Evolutionary conservation across 2,329 filamentous ascomycete species (phyloP), one percentile per base, ranked within the genome.

Genomic region (Xylaria sp.): DNA sequence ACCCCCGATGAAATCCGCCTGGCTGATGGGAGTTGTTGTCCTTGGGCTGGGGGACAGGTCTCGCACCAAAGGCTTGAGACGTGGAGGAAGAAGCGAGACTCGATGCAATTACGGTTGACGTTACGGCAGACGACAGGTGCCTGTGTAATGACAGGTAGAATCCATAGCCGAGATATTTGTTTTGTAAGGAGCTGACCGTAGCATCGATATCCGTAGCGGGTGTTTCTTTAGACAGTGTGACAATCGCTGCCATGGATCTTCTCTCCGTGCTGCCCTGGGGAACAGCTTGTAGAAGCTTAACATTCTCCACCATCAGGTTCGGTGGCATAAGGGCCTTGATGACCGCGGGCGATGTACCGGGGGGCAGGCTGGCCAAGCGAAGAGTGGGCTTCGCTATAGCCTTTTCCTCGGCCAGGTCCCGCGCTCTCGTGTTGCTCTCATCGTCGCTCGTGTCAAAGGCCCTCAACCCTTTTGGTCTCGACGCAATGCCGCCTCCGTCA

Each of bases 81-180:
- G 77, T 72, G 1, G 76, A 72, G 2, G 80, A 78, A n/a, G 76
- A 71, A 21, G 74, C 70, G 24, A 74, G 69, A 47, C 70, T 71
- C 2, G 72, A 64, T 8, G 65, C 66, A 6, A 71, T 66, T 1
- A 69, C 63, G 1, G 80, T 72, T 5, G 79, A 76, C 20, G 79
- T 70, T n/a, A 89, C 79, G 1, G 87, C 86, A 2, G 91, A 95
- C 0, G 91, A 95, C 3, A 96, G 79, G 73, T 95, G 90, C 8
- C 91, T 81, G 56, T 92, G 90, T 41, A 96, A 80, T 6, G 84
- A 88, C 2, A 97, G 78, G 70, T 92, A 88, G 74, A 88, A 91
- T 4, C 92, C 92, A 69, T 85, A 91, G 16, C 92, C 92, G 16
- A 96, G 76, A 69, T 97, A 96, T 61, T 82, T 85, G 60, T 94